Base-by-base conservation (phyloP, 208 protist genomes). In the Endotrypanum monterogeii region DNA sequence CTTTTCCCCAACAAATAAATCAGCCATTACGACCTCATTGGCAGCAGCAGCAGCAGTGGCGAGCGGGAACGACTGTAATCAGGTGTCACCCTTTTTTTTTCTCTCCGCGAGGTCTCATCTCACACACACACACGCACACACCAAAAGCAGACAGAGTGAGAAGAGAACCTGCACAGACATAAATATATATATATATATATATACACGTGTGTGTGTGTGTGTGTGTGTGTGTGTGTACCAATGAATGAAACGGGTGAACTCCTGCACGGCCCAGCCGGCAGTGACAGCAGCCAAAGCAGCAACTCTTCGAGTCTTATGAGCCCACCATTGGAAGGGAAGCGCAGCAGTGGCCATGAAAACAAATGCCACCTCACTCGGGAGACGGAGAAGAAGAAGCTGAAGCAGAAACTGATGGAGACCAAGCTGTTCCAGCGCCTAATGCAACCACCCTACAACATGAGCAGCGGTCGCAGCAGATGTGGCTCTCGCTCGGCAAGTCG, bases 381-480 rank as follows among this genome's bases (percentile, higher is more conserved):
- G 57, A 71, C 73, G 4, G 74, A 79, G 2, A 67, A 63, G 12
- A 72, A 77, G 50, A 67, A 77, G 35, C 81, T 75, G 80, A 58
- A 56, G 20, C 66, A 79, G 58, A 78, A 58, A 51, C 18, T 84
- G 6, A 62, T 60, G 1, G 80, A 76, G 32, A 78, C 11, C 16
- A 84, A 84, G 48, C 25, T 81, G 37, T 79, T 79, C 48, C 69
- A 75, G 72, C 76, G 77, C 0, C 67, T 84, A 1, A 57, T 80
- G 71, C 74, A 74, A 52, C 71, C 70, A n/a, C 3, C 55, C 3
- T 25, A 68, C 37, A 28, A 32, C 16, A 32, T 20, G 14, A 25
- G 44, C 44, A 18, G 48, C 65, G 44, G 41, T 52, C 39, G 30
- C 41, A 0, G 3, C 5, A 4, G 14, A 39, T 37, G 18, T 9